These are phyloP conservation scores for Lipomyces japonicus DNA, from an alignment of 805 yeast species.

Conservation along the genomic window DNA sequence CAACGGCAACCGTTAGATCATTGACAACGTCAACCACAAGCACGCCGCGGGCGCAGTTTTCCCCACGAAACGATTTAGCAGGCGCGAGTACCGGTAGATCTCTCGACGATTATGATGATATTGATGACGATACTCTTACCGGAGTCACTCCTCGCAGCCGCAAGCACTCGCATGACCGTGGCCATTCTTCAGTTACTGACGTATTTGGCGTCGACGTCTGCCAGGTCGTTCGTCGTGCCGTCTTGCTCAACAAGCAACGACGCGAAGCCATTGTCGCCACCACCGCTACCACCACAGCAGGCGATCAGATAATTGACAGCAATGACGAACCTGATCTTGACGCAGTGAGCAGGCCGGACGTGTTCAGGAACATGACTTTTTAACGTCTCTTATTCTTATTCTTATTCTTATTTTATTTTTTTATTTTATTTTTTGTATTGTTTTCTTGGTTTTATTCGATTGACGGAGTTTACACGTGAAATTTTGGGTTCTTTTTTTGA, in stretches of 20 bases:
- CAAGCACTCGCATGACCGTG: not conserved
- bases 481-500: conserved; percentile 4
- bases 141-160: no score
- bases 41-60: no score
- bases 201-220: conserved; percentile 58
- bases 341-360: conserved; percentile 5
- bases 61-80: no score
- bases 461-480: no score
- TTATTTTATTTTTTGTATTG: not conserved
- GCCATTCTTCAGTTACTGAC: conserved; percentile 37
- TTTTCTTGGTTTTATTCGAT: not conserved
- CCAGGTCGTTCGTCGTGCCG: conserved; percentile 47
- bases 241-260: conserved; percentile 19
- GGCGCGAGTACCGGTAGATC: no score
- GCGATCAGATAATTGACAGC: not conserved
- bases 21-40: no score
- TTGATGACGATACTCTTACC: no score
- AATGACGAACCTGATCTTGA: not conserved
- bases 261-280: not conserved
- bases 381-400: not conserved
- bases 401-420: not conserved
- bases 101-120: no score
- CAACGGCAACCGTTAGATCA: not conserved
- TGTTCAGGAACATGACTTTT: conserved; percentile 22
- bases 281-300: not conserved